Evolutionary conservation across 2,329 filamentous ascomycete genomes (phyloP).

Genomic region (Akanthomyces dipterigenus): DNA sequence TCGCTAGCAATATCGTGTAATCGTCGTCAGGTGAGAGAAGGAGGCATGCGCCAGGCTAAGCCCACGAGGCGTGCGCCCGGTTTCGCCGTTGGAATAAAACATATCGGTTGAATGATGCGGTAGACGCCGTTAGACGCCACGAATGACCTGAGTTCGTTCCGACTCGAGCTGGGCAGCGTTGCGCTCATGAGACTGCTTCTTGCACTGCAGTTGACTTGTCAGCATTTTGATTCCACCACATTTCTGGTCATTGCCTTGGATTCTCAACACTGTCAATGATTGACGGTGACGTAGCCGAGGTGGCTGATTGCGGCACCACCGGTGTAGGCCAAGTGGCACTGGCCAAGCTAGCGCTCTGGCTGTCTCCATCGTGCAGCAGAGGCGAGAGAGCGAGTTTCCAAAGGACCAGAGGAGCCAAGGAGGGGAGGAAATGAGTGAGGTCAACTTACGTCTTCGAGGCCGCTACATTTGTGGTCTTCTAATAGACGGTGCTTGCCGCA

Average conservation of each 20-base stretch:
- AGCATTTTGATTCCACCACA: not conserved
- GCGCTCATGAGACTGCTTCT: slow-evolving; percentile 91
- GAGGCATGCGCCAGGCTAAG: no score
- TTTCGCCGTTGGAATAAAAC: not conserved
- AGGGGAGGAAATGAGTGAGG: not conserved
- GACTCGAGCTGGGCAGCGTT: slow-evolving; percentile 89
- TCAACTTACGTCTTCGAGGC: slow-evolving; percentile 72
- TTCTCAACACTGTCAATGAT: not conserved
- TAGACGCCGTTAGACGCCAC: slow-evolving; percentile 60
- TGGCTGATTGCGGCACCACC: slow-evolving; percentile 1
- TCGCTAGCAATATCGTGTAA: slow-evolving; percentile 10
- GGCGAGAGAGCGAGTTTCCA: not conserved
- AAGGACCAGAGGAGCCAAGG: not conserved
- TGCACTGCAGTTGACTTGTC: slow-evolving; percentile 53
- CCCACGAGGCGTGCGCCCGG: not conserved
- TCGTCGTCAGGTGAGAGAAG: not conserved
- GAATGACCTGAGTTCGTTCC: slow-evolving; percentile 90
- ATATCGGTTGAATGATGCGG: not conserved
- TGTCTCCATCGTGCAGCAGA: not conserved
- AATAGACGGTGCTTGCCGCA: slow-evolving; percentile 91
- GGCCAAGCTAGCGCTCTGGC: slow-evolving; percentile 7
- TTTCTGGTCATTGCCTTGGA: no score
- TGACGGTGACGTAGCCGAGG: slow-evolving; percentile 11
- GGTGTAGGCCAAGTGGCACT: slow-evolving; percentile 1
- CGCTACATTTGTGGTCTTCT: slow-evolving; percentile 89